Percentiles rank a stretch among this genome's conserved stretches.
phyloP scores from a whole-genome alignment of 192 early-diverging fungal genomes.

The Coemansia sp. region DNA sequence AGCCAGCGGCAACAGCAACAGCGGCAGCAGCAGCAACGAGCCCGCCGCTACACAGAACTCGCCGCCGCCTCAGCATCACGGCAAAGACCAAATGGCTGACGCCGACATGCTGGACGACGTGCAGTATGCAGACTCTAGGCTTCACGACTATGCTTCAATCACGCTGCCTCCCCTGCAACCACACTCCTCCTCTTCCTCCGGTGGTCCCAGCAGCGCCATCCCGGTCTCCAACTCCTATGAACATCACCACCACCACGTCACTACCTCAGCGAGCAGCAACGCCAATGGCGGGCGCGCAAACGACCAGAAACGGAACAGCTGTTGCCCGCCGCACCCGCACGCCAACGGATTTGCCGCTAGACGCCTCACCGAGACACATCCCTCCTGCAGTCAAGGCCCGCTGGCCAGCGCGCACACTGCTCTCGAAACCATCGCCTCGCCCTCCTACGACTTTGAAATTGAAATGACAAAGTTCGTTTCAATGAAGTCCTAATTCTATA shows the following conservation, averaged over 20 bases:
- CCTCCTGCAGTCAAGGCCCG: background rate
- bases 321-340: slow-evolving; percentile 9
- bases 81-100: background rate
- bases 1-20: slow-evolving; percentile 10
- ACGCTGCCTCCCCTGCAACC: background rate
- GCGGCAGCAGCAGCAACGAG: background rate
- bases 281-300: background rate
- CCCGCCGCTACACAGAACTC: background rate
- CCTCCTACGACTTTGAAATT: slow-evolving; percentile 19
- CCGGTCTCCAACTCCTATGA: too few species aligned
- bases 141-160: background rate
- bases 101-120: background rate
- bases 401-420: background rate
- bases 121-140: background rate
- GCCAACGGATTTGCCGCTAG: slow-evolving; percentile 1
- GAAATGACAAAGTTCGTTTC: slow-evolving; percentile 33
- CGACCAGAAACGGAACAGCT: slow-evolving; percentile 5
- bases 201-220: too few species aligned
- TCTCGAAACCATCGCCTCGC: slow-evolving; percentile 5
- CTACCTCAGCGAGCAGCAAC: too few species aligned
- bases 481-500: slow-evolving; percentile 6
- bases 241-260: too few species aligned
- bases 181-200: too few species aligned
- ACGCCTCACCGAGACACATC: background rate
- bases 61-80: too few species aligned